Conservation (phyloP, 257 asterid genomes). For the Forsythia suspensa region DNA sequence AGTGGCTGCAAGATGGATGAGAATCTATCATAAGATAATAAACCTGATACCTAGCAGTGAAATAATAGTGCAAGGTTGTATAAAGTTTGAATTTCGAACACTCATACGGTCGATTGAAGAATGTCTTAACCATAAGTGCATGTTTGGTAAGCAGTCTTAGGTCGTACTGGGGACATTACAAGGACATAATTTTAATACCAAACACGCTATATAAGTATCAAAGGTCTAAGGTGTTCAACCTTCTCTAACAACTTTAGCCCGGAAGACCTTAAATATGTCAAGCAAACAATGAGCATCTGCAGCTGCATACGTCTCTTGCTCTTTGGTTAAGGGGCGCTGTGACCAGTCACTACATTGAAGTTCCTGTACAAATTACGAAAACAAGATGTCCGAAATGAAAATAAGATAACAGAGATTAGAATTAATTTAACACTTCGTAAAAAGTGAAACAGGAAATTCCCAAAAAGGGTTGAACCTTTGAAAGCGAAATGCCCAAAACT, state of each 20-base stretch:
- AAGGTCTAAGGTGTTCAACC: constrained; percentile 44
- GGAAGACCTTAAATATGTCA: constrained; percentile 67
- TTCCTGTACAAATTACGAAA: constrained; percentile 47
- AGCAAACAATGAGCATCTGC: constrained; percentile 82
- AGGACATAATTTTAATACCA: not conserved
- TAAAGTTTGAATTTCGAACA: not conserved
- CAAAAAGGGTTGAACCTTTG: constrained; percentile 52
- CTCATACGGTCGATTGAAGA: not conserved
- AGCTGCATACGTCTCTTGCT: constrained; percentile 87
- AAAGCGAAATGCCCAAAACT: constrained; percentile 71
- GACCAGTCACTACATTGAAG: constrained; percentile 99
- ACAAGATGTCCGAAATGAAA: not conserved
- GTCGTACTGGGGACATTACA: not conserved
- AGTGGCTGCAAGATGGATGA: not conserved
- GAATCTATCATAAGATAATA: not conserved
- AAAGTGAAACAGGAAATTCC: not conserved
- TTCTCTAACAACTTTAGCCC: constrained; percentile 56
- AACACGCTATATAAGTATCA: not conserved
- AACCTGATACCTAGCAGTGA: not conserved
- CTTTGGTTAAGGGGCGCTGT: constrained; percentile 78
- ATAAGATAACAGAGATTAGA: not conserved
- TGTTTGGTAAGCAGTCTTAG: not conserved
- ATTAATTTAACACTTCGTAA: not conserved
- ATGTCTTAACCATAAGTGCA: not conserved
- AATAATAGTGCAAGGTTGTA: not conserved